These are phyloP conservation scores for Pistacia atlantica DNA, from an alignment of 345 rosid genomes.

Conservation along the genomic window DNA sequence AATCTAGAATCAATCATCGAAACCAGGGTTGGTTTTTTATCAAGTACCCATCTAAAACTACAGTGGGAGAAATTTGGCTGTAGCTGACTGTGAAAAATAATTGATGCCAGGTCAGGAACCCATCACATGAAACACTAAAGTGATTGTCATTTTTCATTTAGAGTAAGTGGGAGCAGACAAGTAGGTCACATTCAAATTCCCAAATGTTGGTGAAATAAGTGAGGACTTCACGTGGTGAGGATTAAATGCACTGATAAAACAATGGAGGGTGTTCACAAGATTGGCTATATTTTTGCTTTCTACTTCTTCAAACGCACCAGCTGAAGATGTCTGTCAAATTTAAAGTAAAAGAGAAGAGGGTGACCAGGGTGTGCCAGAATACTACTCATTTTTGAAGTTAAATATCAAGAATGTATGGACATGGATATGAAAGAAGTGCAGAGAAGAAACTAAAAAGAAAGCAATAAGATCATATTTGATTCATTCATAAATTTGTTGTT, in stretches of 20 bases:
- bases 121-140: background rate
- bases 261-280: background rate
- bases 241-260: background rate
- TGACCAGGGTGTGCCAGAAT: too few relatives aligned
- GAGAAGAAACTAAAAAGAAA: too few relatives aligned
- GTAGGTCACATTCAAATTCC: constrained; percentile 4
- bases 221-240: background rate
- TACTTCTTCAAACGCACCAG: too few relatives aligned
- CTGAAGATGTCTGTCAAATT: too few relatives aligned
- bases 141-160: background rate
- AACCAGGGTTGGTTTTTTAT: too few relatives aligned
- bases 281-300: background rate
- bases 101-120: background rate
- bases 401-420: too few relatives aligned
- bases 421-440: too few relatives aligned
- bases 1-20: background rate
- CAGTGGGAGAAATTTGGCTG: too few relatives aligned
- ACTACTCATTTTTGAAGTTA: too few relatives aligned
- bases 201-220: constrained; percentile 2
- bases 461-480: too few relatives aligned
- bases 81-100: background rate
- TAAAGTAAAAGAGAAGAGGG: too few relatives aligned
- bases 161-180: background rate
- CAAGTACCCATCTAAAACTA: background rate
- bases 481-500: too few relatives aligned